phyloP scores from a whole-genome alignment of 2,329 filamentous ascomycete species.

The Penicillium sp. region DNA sequence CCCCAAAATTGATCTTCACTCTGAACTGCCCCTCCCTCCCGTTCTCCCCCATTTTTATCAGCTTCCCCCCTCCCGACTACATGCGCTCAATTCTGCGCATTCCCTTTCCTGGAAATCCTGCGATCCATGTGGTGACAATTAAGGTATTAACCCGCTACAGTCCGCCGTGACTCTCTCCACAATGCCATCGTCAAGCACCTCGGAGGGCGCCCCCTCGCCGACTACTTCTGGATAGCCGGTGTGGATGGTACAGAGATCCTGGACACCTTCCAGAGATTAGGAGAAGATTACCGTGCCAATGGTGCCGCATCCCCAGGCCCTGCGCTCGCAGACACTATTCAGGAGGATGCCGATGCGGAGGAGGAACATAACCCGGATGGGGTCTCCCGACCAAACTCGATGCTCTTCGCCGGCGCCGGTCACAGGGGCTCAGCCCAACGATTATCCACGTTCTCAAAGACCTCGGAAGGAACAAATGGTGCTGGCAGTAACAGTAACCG shows the following conservation, averaged over 20 bases:
- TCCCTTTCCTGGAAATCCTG: background rate
- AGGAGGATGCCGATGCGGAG: conserved; percentile 60
- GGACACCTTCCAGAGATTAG: conserved; percentile 44
- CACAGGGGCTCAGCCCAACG: conserved; percentile 45
- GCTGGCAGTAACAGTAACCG: conserved; percentile 65
- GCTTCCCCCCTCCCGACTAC: conserved; percentile 6
- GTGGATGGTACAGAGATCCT: conserved; percentile 49
- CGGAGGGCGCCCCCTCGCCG: conserved; percentile 57
- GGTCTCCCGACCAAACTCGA: conserved; percentile 45
- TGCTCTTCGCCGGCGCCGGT: conserved; percentile 23
- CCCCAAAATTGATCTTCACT: conserved; percentile 28
- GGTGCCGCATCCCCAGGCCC: conserved; percentile 37
- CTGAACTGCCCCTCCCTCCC: conserved; percentile 20
- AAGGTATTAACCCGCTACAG: conserved; percentile 13
- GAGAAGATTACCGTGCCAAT: conserved; percentile 44
- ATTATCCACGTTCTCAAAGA: conserved; percentile 51
- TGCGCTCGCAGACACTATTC: conserved; percentile 57
- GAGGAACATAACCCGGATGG: conserved; percentile 44
- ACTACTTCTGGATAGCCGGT: conserved; percentile 65
- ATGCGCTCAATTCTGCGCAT: conserved; percentile 6
- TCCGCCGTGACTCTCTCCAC: conserved; percentile 15
- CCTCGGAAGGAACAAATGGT: conserved; percentile 46
- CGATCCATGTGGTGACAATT: conserved; percentile 23
- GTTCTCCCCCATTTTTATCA: conserved; percentile 18
- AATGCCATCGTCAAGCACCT: conserved; percentile 36